These are phyloP conservation scores for Waitea zeae DNA, from an alignment of 1,284 basidiomycete species.

Conservation along the genomic window DNA sequence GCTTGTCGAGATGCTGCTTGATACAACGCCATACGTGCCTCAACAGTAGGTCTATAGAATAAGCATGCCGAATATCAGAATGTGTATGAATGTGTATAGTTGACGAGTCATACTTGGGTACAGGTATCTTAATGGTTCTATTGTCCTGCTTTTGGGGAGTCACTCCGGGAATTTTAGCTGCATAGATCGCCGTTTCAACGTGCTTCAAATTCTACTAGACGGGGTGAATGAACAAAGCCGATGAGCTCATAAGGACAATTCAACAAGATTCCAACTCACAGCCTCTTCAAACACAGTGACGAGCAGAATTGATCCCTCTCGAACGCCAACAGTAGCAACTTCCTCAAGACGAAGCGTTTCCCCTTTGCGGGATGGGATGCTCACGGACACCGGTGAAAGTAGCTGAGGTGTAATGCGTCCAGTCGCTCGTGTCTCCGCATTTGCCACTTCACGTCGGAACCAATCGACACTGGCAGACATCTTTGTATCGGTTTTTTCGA, in stretches of 20 bases:
- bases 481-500: constrained; percentile 30
- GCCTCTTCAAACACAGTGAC: constrained; percentile 61
- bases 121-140: constrained; percentile 56
- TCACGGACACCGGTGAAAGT: constrained; percentile 50
- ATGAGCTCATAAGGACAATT: constrained; percentile 1
- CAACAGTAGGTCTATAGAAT: constrained; percentile 47
- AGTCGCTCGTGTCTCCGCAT: constrained; percentile 47
- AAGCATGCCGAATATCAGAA: too few species aligned
- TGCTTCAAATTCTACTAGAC: constrained; percentile 48
- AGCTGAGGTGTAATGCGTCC: constrained; percentile 59
- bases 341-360: constrained; percentile 35
- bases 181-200: constrained; percentile 55
- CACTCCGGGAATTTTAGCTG: constrained; percentile 50
- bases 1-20: constrained; percentile 38
- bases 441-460: constrained; percentile 54
- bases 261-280: constrained; percentile 27
- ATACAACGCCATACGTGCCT: constrained; percentile 39
- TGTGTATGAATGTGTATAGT: too few species aligned
- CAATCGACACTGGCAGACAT: constrained; percentile 49
- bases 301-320: constrained; percentile 52
- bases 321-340: constrained; percentile 59
- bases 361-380: constrained; percentile 22
- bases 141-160: constrained; percentile 51
- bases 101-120: constrained; percentile 41
- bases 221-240: constrained; percentile 4